Evolutionary conservation across 2,329 filamentous ascomycete genomes (phyloP).

Genomic region (Zymoseptoria ardabiliae): DNA sequence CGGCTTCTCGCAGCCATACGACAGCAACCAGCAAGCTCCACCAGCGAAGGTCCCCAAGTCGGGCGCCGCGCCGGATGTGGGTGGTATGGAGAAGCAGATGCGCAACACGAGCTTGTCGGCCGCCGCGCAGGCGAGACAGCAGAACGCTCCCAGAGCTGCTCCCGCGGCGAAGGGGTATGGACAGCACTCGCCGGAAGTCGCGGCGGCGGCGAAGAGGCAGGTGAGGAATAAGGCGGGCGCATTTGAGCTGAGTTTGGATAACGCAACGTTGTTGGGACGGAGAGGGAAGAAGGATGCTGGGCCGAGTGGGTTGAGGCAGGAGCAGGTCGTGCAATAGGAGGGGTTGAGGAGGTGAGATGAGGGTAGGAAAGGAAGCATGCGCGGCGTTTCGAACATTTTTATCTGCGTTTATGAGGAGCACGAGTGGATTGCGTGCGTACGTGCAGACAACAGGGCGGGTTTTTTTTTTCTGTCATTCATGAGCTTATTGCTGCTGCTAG

Average conservation of each 20-base stretch:
- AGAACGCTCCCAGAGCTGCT: constrained; percentile 42
- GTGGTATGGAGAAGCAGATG: constrained; percentile 78
- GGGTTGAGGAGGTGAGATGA: neutral
- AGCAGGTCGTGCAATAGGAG: constrained; percentile 23
- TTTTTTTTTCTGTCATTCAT: no score
- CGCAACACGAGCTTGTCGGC: constrained; percentile 69
- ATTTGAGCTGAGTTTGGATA: constrained; percentile 88
- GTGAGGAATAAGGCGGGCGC: constrained; percentile 66
- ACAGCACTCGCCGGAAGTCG: constrained; percentile 77
- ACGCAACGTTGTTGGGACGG: constrained; percentile 79
- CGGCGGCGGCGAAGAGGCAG: constrained; percentile 74
- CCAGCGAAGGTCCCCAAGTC: constrained; percentile 61
- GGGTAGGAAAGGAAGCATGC: neutral
- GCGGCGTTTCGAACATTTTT: neutral
- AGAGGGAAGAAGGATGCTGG: constrained; percentile 45
- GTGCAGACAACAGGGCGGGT: no score
- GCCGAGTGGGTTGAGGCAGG: constrained; percentile 40
- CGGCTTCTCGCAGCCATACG: constrained; percentile 49
- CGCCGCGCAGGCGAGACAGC: constrained; percentile 55
- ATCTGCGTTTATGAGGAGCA: neutral
- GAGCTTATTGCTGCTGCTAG: no score
- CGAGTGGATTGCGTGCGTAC: neutral
- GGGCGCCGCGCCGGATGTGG: constrained; percentile 50
- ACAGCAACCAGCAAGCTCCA: constrained; percentile 40
- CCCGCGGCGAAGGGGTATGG: constrained; percentile 64